Evolutionary conservation across 1,139 yeast species (phyloP).

Genomic region (Insectozyma bohioensis): DNA sequence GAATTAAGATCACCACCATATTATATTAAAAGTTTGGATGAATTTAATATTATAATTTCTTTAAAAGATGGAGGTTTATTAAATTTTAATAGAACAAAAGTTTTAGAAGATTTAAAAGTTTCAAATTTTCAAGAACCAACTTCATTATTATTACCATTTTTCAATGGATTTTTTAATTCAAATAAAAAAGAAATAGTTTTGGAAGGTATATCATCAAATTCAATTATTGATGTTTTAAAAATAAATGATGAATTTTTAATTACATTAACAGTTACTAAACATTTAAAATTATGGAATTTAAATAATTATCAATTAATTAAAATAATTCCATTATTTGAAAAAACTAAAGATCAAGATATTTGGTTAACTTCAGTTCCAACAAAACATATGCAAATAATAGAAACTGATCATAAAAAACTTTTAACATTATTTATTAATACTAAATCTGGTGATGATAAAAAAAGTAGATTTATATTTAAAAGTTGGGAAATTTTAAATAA

Average conservation of each 20-base stretch:
- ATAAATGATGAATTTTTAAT: slow-evolving; percentile 17
- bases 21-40: slow-evolving; percentile 47
- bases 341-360: slow-evolving; percentile 11
- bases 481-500: slow-evolving; percentile 22
- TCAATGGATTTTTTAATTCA: slow-evolving; percentile 24
- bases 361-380: slow-evolving; percentile 36
- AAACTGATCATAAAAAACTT: slow-evolving; percentile 14
- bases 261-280: slow-evolving; percentile 46
- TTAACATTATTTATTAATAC: slow-evolving; percentile 16
- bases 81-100: slow-evolving; percentile 42
- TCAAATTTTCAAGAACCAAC: slow-evolving; percentile 51
- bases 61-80: slow-evolving; percentile 72
- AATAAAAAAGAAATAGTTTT: slow-evolving; percentile 19
- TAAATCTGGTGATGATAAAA: slow-evolving; percentile 13
- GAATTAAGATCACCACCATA: slow-evolving; percentile 64
- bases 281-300: slow-evolving; percentile 58
- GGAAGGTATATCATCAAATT: slow-evolving; percentile 31
- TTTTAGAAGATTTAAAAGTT: slow-evolving; percentile 46
- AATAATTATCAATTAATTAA: slow-evolving; percentile 26
- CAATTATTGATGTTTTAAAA: slow-evolving; percentile 31
- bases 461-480: slow-evolving; percentile 26
- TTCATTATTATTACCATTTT: slow-evolving; percentile 46
- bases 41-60: slow-evolving; percentile 49
- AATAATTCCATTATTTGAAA: slow-evolving; percentile 16
- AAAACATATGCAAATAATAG: slow-evolving; percentile 26